A percentile compares a stretch with the other conserved stretches of the same genome.
Evolutionary conservation across 176 grass and related monocot species (phyloP).

Genomic region (Musa itinerans): DNA sequence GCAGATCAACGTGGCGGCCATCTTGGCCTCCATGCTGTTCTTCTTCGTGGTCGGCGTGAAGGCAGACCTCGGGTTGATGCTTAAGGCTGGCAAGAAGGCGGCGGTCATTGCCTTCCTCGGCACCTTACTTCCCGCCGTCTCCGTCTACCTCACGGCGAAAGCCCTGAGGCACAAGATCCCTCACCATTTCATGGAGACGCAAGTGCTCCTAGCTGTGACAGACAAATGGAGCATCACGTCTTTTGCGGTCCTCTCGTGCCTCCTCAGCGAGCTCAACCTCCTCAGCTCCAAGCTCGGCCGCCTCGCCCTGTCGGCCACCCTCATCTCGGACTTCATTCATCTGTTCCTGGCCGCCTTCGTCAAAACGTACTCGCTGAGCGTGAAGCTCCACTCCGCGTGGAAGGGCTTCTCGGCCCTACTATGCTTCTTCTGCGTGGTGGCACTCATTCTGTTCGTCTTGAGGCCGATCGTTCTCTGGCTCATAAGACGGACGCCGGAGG

Average conservation of each 20-base stretch:
- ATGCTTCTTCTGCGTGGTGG: slow-evolving; percentile 23
- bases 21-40: slow-evolving; percentile 51
- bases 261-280: slow-evolving; percentile 61
- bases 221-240: slow-evolving; percentile 62
- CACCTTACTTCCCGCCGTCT: slow-evolving; percentile 28
- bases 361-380: slow-evolving; percentile 30
- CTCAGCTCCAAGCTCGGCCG: slow-evolving; percentile 79
- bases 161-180: slow-evolving; percentile 6
- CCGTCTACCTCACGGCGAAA: slow-evolving; percentile 14
- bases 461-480: slow-evolving; percentile 41
- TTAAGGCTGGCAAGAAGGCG: slow-evolving; percentile 61
- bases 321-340: slow-evolving; percentile 56
- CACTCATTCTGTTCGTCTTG: slow-evolving; percentile 34
- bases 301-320: slow-evolving; percentile 67
- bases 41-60: slow-evolving; percentile 68
- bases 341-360: slow-evolving; percentile 33
- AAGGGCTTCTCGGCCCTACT: background rate
- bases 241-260: slow-evolving; percentile 58
- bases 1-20: slow-evolving; percentile 50
- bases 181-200: background rate
- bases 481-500: slow-evolving; percentile 46
- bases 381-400: background rate
- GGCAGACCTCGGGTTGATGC: slow-evolving; percentile 67
- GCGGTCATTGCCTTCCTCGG: slow-evolving; percentile 43
- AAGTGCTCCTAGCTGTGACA: slow-evolving; percentile 30